phyloP scores from a whole-genome alignment of 768 basidiomycete species.

The Lactarius sp. region DNA sequence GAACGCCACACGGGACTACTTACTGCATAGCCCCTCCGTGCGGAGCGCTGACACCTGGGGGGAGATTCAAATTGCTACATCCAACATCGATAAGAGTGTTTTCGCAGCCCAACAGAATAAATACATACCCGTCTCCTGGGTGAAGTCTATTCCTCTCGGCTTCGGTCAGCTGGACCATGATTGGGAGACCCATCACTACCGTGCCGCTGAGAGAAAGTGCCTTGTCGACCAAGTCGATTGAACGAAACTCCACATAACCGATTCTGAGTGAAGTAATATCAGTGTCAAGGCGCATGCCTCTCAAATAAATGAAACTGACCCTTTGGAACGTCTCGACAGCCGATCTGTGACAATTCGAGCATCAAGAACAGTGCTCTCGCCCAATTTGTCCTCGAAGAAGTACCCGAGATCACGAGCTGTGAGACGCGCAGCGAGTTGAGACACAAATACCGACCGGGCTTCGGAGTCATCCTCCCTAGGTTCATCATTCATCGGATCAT shows the following conservation, averaged over 20 bases:
- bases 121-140: conserved; percentile 76
- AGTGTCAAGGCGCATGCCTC: background rate
- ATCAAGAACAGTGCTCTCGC: conserved; percentile 91
- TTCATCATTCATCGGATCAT: conserved; percentile 80
- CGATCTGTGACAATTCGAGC: conserved; percentile 95
- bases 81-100: conserved; percentile 15
- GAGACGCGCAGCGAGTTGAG: conserved; percentile 94
- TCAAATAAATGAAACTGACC: conserved; percentile 47
- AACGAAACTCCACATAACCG: conserved; percentile 95
- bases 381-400: conserved; percentile 97
- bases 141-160: conserved; percentile 89
- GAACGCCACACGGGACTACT: conserved; percentile 35
- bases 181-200: conserved; percentile 96
- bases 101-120: conserved; percentile 6
- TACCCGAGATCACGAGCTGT: conserved; percentile 96
- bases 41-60: conserved; percentile 77
- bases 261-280: conserved; percentile 44
- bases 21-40: conserved; percentile 74
- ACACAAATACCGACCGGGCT: conserved; percentile 97
- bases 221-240: conserved; percentile 86
- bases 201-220: conserved; percentile 89
- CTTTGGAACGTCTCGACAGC: conserved; percentile 94
- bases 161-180: conserved; percentile 95
- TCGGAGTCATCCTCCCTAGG: conserved; percentile 95
- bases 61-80: conserved; percentile 68